phyloP scores from a whole-genome alignment of 768 basidiomycete genomes.

The Pleurotus pulmonarius region DNA sequence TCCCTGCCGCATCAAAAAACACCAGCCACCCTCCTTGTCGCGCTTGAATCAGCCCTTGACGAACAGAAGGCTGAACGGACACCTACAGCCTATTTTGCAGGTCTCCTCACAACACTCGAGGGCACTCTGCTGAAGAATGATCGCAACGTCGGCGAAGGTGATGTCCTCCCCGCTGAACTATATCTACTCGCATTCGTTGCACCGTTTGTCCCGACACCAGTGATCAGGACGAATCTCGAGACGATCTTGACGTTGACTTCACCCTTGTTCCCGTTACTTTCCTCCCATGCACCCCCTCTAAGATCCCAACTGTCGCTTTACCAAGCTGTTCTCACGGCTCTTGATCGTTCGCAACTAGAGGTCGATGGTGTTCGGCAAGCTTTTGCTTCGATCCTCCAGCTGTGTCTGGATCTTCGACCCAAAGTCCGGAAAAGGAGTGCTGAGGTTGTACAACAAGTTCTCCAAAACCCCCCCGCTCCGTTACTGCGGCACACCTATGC shows the following conservation, averaged over 20 bases:
- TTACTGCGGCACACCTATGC: constrained; percentile 83
- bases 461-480: constrained; percentile 75
- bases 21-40: constrained; percentile 80
- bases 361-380: constrained; percentile 67
- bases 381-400: constrained; percentile 80
- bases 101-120: constrained; percentile 80
- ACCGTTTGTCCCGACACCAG: constrained; percentile 75
- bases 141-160: constrained; percentile 53
- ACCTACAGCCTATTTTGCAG: constrained; percentile 94
- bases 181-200: constrained; percentile 78
- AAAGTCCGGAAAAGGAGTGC: constrained; percentile 92
- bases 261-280: constrained; percentile 71
- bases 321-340: constrained; percentile 59
- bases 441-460: constrained; percentile 76
- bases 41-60: constrained; percentile 76
- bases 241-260: constrained; percentile 71
- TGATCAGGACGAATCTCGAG: constrained; percentile 72
- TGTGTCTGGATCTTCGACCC: constrained; percentile 84
- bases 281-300: constrained; percentile 68
- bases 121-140: constrained; percentile 65
- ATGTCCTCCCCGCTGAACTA: constrained; percentile 77
- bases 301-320: constrained; percentile 85
- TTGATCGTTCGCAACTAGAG: constrained; percentile 73
- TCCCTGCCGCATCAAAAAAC: constrained; percentile 83
- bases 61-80: constrained; percentile 66